Evolutionary conservation across 1,284 basidiomycete genomes (phyloP), one percentile per base, ranked within the genome.

Genomic region (Ceratobasidium sp.): DNA sequence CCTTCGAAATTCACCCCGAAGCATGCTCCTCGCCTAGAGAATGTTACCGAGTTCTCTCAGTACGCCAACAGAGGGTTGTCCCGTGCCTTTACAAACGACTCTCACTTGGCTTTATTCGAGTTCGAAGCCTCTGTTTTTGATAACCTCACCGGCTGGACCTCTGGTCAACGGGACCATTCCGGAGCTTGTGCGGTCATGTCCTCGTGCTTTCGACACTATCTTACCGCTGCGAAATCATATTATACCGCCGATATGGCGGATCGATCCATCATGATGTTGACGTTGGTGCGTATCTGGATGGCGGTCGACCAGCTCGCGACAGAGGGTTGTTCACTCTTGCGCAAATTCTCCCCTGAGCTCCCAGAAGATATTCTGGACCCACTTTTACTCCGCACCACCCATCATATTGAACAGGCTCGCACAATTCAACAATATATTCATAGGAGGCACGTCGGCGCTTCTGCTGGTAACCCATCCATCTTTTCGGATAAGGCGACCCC

Each of bases 361-460:
- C 41, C 66, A 8, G 23, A 39, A 11, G 33, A 36, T 11, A 2
- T 72, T 2, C 16, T 69, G 14, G 66, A 71, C n/a, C 1, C 52
- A 16, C 33, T 71, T 8, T 29, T 71, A 1, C 21, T 71, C 16
- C 53, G 44, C 2, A 36, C 66, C n/a, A 25, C 66, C 1, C 13
- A 25, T 2, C 66, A 68, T 23, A 33, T 64, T n/a, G 21, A 54
- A 11, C 33, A 21, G 1, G 60, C 60, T 9, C 44, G 44, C 21
- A 6, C 6, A 1, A 71, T 79, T 3, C 72, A 77, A 57, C 29
- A 68, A 0, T 77, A 83, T 69, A 41, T 83, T 0, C 59, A 47
- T 2, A 16, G 14, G 19, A 77, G 80, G 1, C 73, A 77, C 47
- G 57, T 44, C 0, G 23, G 56, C 0, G 75, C 33, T 56, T 56